Percentiles rank a stretch among this genome's conserved stretches.
Conservation (phyloP, 768 basidiomycete species). For the Boletus tylopilopsis region DNA sequence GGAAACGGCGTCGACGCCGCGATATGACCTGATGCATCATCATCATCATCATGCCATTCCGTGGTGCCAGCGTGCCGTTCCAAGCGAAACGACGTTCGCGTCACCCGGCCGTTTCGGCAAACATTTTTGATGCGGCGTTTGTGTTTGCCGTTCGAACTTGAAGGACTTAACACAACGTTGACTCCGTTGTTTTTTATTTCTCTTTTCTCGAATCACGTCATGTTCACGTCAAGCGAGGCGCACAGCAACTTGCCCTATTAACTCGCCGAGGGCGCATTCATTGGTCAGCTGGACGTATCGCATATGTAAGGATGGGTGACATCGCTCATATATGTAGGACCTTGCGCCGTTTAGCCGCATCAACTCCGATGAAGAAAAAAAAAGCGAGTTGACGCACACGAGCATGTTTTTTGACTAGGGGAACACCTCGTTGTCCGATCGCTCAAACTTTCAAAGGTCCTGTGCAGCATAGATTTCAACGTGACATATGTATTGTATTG, state of each 20-base stretch:
- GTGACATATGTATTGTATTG: too few species aligned
- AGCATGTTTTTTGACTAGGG: slow-evolving; percentile 4
- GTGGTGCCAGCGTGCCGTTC: too few species aligned
- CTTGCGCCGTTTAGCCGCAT: slow-evolving; percentile 24
- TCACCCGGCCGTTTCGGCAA: too few species aligned
- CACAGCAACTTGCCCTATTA: slow-evolving; percentile 16
- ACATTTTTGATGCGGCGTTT: too few species aligned
- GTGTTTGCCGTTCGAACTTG: slow-evolving; percentile 17
- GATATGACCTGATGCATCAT: too few species aligned
- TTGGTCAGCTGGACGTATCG: slow-evolving; percentile 18
- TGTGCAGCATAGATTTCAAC: too few species aligned
- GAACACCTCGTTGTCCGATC: slow-evolving; percentile 8
- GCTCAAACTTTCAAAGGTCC: too few species aligned
- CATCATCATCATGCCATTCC: too few species aligned
- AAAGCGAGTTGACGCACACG: neutral
- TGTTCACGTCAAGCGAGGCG: slow-evolving; percentile 18
- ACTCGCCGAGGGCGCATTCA: slow-evolving; percentile 8
- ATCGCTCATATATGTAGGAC: slow-evolving; percentile 9
- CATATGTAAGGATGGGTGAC: slow-evolving; percentile 18
- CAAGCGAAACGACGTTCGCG: too few species aligned
- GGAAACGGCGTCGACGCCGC: too few species aligned
- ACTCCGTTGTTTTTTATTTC: slow-evolving; percentile 13
- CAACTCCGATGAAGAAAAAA: slow-evolving; percentile 12
- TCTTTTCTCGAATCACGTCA: slow-evolving; percentile 32
- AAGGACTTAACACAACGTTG: slow-evolving; percentile 23